phyloP scores from a whole-genome alignment of 306 rosid species.

The Malus orientalis region DNA sequence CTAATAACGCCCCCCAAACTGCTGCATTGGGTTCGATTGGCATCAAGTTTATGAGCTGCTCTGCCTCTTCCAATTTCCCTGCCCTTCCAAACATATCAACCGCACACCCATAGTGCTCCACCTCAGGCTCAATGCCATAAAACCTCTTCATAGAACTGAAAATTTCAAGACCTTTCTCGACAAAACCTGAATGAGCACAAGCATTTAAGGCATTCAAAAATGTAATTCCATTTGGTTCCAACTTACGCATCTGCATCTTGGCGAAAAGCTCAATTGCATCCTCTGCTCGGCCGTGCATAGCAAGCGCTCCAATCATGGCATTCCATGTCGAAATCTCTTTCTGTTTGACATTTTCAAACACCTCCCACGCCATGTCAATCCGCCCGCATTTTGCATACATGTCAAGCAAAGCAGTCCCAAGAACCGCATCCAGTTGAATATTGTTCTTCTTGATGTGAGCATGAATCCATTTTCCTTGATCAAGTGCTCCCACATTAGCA shows the following conservation, averaged over 20 bases:
- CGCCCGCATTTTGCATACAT: conserved; percentile 58
- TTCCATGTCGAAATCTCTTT: conserved; percentile 54
- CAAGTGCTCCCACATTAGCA: conserved; percentile 52
- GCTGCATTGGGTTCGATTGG: conserved; percentile 49
- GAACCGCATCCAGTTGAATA: conserved; percentile 35
- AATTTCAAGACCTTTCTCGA: conserved; percentile 34
- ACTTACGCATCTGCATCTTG: conserved; percentile 35
- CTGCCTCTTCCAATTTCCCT: conserved; percentile 43
- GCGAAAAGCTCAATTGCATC: conserved; percentile 44
- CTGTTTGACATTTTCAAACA: conserved; percentile 36
- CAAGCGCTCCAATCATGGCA: conserved; percentile 62
- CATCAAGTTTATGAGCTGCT: conserved; percentile 41
- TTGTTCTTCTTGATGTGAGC: conserved; percentile 34
- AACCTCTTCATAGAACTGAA: conserved; percentile 30
- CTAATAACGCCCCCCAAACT: conserved; percentile 50
- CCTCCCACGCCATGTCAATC: conserved; percentile 58
- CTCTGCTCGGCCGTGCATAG: conserved; percentile 47
- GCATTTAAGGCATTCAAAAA: conserved; percentile 42
- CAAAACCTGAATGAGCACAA: conserved; percentile 54
- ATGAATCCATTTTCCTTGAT: conserved; percentile 61
- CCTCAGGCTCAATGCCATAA: conserved; percentile 38
- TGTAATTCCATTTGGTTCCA: conserved; percentile 39
- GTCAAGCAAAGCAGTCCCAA: conserved; percentile 55
- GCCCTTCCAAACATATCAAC: conserved; percentile 57
- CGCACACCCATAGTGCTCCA: conserved; percentile 51